Evolutionary conservation across 1,284 basidiomycete species (phyloP), one percentile per base, ranked within the genome.

Genomic region (Austroboletus niveus): DNA sequence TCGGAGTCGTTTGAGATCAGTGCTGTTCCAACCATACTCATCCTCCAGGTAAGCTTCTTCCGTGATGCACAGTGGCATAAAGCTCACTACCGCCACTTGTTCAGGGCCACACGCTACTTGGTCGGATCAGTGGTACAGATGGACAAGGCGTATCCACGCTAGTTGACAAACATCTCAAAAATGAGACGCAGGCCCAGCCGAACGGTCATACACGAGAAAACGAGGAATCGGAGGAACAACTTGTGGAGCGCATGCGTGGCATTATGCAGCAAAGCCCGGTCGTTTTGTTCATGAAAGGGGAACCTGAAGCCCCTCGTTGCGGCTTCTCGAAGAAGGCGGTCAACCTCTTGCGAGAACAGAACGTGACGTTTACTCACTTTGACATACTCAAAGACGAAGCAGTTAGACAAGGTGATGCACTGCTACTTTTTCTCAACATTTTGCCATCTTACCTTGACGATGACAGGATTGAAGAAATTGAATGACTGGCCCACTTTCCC

Each of bases 401-500:
- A 24, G 80, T 84, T 9, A 66, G 82, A 54, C 80, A 82, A 68
- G 81, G 81, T 82, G 57, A 53, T 68, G 29, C 4, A 24, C 36
- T 9, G 3, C 24, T 4, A 9, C 14, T 7, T 15, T 36, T 20
- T 42, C 29, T 40, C 31, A 12, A 8, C 15, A 9, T 42, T 22
- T 35, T 11, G 62, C 79, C 49, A 70, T 81, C 72, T 88, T 82
- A 73, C 81, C 7, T 17, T 6, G n/a, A 76, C 76, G 80, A 58
- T 57, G 75, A 65, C 48, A 78, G 76, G 75, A n/a, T 62, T 80
- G 43, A 84, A 84, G 60, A 72, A 69, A 41, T 56, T 81, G 47
- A 96, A 94, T 54, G 85, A 95, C 62, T 99, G 96, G 96, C 96
- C 96, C 4, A 99, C 96, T 4, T 94, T 92, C 68, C 96, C 96